Conservation (phyloP, 805 yeast species). For the Tetrapisispora taiwanensis region DNA sequence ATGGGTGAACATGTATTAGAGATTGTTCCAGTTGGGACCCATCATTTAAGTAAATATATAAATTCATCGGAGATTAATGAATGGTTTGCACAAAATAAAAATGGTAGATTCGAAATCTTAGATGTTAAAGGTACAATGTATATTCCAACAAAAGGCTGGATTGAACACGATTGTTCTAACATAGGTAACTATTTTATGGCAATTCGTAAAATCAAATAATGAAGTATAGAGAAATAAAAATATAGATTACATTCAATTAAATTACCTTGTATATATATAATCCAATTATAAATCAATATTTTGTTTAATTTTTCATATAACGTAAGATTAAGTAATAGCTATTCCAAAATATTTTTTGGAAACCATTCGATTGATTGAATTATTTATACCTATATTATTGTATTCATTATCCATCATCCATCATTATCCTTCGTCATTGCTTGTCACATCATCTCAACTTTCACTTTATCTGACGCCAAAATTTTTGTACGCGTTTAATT, state of each 20-base stretch:
- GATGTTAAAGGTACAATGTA: constrained; percentile 71
- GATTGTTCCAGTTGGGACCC: constrained; percentile 91
- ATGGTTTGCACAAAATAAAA: constrained; percentile 44
- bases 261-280: not conserved
- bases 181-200: constrained; percentile 90
- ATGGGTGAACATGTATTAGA: constrained; percentile 73
- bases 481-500: too few species aligned
- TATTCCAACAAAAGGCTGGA: constrained; percentile 81
- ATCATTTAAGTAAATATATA: constrained; percentile 76
- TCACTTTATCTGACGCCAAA: too few species aligned
- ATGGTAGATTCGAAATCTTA: constrained; percentile 44
- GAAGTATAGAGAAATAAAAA: not conserved
- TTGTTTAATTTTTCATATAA: too few species aligned
- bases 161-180: constrained; percentile 45
- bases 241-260: not conserved
- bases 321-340: too few species aligned
- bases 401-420: too few species aligned
- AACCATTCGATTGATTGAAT: too few species aligned
- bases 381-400: too few species aligned
- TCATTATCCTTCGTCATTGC: too few species aligned
- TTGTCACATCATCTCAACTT: too few species aligned
- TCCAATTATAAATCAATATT: too few species aligned
- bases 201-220: constrained; percentile 36
- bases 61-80: constrained; percentile 59
- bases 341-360: too few species aligned